These are phyloP conservation scores for Cicer chorassanicum DNA, from an alignment of 306 rosid species.

Conservation along the genomic window DNA sequence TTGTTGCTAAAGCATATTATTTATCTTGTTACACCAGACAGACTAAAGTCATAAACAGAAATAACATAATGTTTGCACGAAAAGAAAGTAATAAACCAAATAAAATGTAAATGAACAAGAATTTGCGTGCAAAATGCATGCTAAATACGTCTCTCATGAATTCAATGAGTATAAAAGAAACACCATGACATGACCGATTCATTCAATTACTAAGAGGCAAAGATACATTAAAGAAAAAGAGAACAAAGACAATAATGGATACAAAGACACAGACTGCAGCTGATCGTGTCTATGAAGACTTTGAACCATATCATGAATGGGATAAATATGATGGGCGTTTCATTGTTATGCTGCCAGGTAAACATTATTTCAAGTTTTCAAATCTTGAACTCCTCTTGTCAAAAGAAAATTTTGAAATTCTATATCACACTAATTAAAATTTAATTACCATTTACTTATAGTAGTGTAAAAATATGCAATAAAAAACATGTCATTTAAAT, in stretches of 20 bases:
- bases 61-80: constrained; percentile 43
- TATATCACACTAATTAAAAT: no score
- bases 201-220: constrained; percentile 29
- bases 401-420: no score
- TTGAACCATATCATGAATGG: constrained; percentile 60
- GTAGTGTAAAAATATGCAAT: no score
- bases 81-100: constrained; percentile 47
- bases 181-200: not conserved
- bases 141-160: constrained; percentile 22
- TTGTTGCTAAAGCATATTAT: constrained; percentile 45
- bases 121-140: constrained; percentile 24
- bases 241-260: constrained; percentile 32
- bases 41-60: constrained; percentile 16
- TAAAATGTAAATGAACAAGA: not conserved
- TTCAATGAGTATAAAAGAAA: constrained; percentile 44
- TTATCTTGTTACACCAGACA: constrained; percentile 42
- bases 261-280: constrained; percentile 26
- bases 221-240: constrained; percentile 28
- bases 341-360: constrained; percentile 62
- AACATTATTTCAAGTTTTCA: not conserved
- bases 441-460: no score
- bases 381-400: no score
- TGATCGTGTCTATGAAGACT: constrained; percentile 52
- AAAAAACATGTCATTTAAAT: no score
- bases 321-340: constrained; percentile 45